phyloP scores from a whole-genome alignment of 345 rosid species.

The Aquilaria sinensis region DNA sequence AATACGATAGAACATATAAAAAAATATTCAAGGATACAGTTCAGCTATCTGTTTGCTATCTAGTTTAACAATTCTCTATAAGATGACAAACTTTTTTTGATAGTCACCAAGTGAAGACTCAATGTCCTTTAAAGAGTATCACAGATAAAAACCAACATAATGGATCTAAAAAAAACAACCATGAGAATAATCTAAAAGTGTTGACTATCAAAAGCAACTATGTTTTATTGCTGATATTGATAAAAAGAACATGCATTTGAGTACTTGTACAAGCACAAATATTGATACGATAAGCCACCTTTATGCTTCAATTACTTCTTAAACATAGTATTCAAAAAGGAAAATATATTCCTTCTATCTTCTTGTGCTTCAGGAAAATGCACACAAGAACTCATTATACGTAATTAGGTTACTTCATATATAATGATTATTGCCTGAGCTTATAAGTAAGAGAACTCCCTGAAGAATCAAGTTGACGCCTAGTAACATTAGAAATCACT shows the following conservation, averaged over 20 bases:
- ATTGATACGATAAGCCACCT: too few species aligned
- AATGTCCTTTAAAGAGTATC: slow-evolving; percentile 61
- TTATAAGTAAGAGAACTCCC: too few species aligned
- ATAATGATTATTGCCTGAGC: too few species aligned
- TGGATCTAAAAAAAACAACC: background rate
- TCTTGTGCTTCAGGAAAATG: too few species aligned
- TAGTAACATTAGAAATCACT: too few species aligned
- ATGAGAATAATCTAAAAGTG: background rate
- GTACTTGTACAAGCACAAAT: too few species aligned
- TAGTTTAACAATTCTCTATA: slow-evolving; percentile 75
- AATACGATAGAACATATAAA: background rate
- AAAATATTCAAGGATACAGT: slow-evolving; percentile 63
- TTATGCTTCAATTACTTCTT: too few species aligned
- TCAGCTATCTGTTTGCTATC: slow-evolving; percentile 83
- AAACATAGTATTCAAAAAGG: too few species aligned
- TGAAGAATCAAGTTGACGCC: too few species aligned
- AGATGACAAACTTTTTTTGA: slow-evolving; percentile 57
- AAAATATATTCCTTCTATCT: too few species aligned
- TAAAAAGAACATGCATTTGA: background rate
- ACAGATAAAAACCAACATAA: slow-evolving; percentile 6
- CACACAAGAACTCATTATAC: too few species aligned
- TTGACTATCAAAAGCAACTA: background rate
- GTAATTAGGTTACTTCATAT: too few species aligned
- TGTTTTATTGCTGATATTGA: background rate
- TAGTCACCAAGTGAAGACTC: slow-evolving; percentile 90